phyloP scores from a whole-genome alignment of 495 filamentous ascomycete species.

The Penicillium odoratum region DNA sequence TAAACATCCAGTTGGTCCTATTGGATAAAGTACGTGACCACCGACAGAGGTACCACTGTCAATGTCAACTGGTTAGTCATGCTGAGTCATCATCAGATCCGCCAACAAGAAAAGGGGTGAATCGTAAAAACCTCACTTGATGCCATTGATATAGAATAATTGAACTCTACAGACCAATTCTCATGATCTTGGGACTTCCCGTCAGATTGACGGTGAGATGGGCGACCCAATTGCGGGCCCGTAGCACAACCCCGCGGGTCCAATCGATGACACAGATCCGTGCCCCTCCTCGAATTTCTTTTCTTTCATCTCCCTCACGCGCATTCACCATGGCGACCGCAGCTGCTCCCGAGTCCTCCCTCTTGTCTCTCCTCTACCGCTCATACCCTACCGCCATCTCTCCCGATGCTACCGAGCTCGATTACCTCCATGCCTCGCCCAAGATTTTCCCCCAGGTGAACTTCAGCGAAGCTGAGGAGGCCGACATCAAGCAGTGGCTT shows the following conservation, averaged over 20 bases:
- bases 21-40: no score
- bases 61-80: neutral
- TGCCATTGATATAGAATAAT: neutral
- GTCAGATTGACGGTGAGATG: constrained; percentile 33
- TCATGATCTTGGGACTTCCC: constrained; percentile 26
- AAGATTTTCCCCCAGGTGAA: constrained; percentile 65
- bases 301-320: constrained; percentile 32
- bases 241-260: constrained; percentile 38
- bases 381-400: constrained; percentile 53
- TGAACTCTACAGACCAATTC: constrained; percentile 19
- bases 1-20: no score
- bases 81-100: constrained; percentile 14
- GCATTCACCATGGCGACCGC: constrained; percentile 51
- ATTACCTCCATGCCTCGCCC: constrained; percentile 49
- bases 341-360: constrained; percentile 49
- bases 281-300: constrained; percentile 42
- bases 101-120: constrained; percentile 3
- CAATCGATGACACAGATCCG: constrained; percentile 29
- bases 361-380: constrained; percentile 54
- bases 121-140: neutral
- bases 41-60: neutral
- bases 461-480: constrained; percentile 74
- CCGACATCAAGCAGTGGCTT: constrained; percentile 87
- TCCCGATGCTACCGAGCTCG: constrained; percentile 50
- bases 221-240: constrained; percentile 36